Conservation (phyloP, 805 yeast species). For the Saccharomycopsis fermentans region DNA sequence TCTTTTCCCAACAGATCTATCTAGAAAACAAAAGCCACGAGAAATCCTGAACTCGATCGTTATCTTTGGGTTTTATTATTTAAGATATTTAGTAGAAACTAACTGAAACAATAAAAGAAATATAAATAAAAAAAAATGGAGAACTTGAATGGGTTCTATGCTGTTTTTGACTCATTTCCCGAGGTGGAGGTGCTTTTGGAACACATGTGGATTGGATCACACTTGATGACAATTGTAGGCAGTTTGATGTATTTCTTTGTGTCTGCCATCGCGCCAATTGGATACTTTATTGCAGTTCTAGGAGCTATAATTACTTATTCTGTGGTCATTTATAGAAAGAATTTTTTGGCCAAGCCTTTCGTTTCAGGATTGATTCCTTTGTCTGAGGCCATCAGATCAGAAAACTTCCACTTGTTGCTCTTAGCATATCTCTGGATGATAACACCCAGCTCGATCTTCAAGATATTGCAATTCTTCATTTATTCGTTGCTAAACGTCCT, state of each 20-base stretch:
- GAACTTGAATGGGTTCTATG: neutral
- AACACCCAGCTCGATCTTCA: constrained; percentile 14
- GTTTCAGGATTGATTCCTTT: constrained; percentile 13
- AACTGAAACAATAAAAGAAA: too few relatives aligned
- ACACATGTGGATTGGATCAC: constrained; percentile 8
- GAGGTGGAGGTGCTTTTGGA: constrained; percentile 1
- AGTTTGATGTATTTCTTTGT: constrained; percentile 9
- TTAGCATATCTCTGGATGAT: constrained; percentile 13
- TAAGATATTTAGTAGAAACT: too few relatives aligned
- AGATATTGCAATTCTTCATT: constrained; percentile 17
- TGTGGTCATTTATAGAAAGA: constrained; percentile 2
- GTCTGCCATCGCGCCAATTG: constrained; percentile 3
- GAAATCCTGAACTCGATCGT: too few relatives aligned
- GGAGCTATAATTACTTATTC: constrained; percentile 14
- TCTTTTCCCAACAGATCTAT: too few relatives aligned
- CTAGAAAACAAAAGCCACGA: too few relatives aligned
- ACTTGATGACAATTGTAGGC: constrained; percentile 8
- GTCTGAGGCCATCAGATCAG: constrained; percentile 15
- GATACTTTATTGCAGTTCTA: constrained; percentile 8
- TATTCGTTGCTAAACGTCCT: constrained; percentile 16
- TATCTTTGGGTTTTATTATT: too few relatives aligned
- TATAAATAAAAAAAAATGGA: neutral
- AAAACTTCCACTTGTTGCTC: constrained; percentile 18
- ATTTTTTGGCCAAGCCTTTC: constrained; percentile 5
- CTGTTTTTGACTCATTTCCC: constrained; percentile 4